Evolutionary conservation across 176 grass and related monocot species (phyloP), one percentile per base, ranked within the genome.

Genomic region (Aegilops sharonensis): DNA sequence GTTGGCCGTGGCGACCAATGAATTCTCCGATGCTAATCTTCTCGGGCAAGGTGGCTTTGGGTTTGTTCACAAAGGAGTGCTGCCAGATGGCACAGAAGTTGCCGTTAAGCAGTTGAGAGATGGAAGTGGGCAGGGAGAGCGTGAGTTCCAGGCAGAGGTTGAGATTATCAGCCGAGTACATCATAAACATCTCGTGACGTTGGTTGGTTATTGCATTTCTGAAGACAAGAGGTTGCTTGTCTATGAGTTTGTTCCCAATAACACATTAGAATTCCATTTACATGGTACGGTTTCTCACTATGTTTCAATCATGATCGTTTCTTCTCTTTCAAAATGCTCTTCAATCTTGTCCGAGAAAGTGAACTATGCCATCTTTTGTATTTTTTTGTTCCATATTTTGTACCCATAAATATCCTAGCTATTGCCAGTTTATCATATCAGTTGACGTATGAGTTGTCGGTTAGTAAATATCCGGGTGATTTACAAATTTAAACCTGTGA

Each of bases 41-140:
- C 87, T 97, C 1, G 95, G 95, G 7, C 92, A 97, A 86, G 95
- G 95, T 4, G 95, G 95, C 34, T 97, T 97, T 45, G 95, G 95
- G 21, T 93, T 84, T 89, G 95, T 97, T 57, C 89, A 97, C 82
- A 97, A 93, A 84, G 95, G 95, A 29, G 89, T 90, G 47, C 91
- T 97, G 4, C 86, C 64, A 3, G 87, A 90, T 86, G 95, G 95
- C 29, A 91, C 81, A 50, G 93, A 97, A 75, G 85, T 95, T 75
- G 95, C 95, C 0, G 77, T 97, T 15, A 97, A 97, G 75, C 91
- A 93, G 14, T 72, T 97, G 20, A 95, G 88, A 84, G 88, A 83
- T 78, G 95, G 91, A 18, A 91, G 92, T 84, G 87, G 89, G 3
- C 92, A 91, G 83, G 95, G 91, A 36, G 95, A 94, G 45, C 92